Conservation (phyloP, 1,284 basidiomycete genomes). For the Ceraceosorus bombacis region DNA sequence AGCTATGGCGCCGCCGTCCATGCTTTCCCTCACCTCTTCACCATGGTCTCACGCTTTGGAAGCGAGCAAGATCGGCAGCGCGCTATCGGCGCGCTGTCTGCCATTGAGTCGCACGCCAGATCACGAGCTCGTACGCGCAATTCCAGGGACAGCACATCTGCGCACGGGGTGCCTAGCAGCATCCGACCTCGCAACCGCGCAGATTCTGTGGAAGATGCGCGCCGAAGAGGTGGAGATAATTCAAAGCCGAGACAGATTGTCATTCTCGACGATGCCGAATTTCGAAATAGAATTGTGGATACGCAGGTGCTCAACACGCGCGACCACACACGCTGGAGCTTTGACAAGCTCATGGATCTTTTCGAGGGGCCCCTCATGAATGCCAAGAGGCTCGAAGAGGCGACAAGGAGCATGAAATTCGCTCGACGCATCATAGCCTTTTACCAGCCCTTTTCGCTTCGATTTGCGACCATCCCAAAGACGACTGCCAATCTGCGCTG, state of each 20-base stretch:
- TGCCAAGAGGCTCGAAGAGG: slow-evolving; percentile 89
- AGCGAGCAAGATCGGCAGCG: slow-evolving; percentile 58
- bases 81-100: slow-evolving; percentile 73
- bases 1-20: slow-evolving; percentile 70
- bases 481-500: slow-evolving; percentile 53
- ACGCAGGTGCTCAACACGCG: slow-evolving; percentile 72
- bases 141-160: background rate
- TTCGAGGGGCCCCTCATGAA: slow-evolving; percentile 87
- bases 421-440: slow-evolving; percentile 80
- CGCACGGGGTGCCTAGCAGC: slow-evolving; percentile 13
- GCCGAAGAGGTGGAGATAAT: slow-evolving; percentile 80
- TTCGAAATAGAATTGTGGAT: slow-evolving; percentile 41
- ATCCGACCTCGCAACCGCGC: slow-evolving; percentile 54
- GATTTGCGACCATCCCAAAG: slow-evolving; percentile 70
- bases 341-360: slow-evolving; percentile 76
- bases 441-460: slow-evolving; percentile 78
- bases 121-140: background rate
- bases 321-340: slow-evolving; percentile 88
- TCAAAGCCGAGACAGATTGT: slow-evolving; percentile 77
- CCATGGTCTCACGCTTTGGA: slow-evolving; percentile 65
- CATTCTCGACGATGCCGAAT: slow-evolving; percentile 53
- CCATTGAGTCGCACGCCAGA: slow-evolving; percentile 75
- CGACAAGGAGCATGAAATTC: slow-evolving; percentile 80
- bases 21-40: slow-evolving; percentile 78
- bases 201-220: slow-evolving; percentile 76